Evolutionary conservation across 1,139 yeast genomes (phyloP).

Genomic region (Wickerhamomyces sp.): DNA sequence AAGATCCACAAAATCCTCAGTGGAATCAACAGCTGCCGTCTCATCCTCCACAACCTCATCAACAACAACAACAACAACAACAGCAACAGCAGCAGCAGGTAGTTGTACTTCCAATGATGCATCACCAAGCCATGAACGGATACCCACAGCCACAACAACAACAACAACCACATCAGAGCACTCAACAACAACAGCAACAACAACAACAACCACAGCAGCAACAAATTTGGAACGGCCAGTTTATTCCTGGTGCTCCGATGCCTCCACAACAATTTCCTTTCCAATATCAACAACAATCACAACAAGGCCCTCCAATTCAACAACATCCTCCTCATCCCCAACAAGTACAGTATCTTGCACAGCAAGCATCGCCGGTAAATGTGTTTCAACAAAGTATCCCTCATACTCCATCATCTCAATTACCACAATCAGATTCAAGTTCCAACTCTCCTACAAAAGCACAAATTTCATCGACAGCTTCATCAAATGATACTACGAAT

Average conservation of each 20-base stretch:
- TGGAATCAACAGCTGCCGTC: too few species aligned
- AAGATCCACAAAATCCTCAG: too few species aligned
- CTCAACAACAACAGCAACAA: conserved; percentile 6
- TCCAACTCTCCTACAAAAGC: too few species aligned
- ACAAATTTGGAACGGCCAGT: background rate
- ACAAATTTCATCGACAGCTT: conserved; percentile 6
- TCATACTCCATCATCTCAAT: too few species aligned
- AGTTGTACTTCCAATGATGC: conserved; percentile 8
- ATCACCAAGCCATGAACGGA: conserved; percentile 6
- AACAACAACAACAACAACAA: too few species aligned
- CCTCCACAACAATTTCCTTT: background rate
- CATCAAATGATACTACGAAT: background rate
- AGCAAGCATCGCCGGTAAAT: too few species aligned
- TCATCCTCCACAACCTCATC: too few species aligned
- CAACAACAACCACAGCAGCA: background rate
- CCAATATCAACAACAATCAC: background rate
- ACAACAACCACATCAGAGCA: conserved; percentile 8
- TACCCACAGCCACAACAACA: conserved; percentile 6
- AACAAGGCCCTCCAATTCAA: too few species aligned
- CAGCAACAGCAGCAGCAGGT: too few species aligned
- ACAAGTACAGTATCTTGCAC: background rate
- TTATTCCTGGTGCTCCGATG: background rate
- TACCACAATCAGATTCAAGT: too few species aligned
- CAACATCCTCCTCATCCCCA: background rate
- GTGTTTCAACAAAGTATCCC: too few species aligned